A percentile compares a stretch with the other conserved stretches of the same genome.
These are phyloP conservation scores for Talaromyces thailandensis DNA, from an alignment of 495 filamentous ascomycete species.

Conservation along the genomic window DNA sequence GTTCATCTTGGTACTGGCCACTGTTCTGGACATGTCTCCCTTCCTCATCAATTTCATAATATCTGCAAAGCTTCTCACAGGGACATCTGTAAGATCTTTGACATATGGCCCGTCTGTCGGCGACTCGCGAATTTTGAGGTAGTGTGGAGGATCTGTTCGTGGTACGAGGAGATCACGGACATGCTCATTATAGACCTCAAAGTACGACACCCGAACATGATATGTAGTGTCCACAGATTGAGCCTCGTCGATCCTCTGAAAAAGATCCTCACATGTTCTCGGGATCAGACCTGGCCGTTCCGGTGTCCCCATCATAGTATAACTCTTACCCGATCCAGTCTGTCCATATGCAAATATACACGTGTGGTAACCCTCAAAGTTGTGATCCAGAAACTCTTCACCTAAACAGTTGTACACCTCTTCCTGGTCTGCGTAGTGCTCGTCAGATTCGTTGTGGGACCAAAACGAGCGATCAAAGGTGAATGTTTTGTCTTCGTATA, in stretches of 20 bases:
- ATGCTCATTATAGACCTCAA: slow-evolving; percentile 99
- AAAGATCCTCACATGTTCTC: slow-evolving; percentile 93
- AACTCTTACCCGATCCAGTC: slow-evolving; percentile 95
- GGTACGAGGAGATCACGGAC: slow-evolving; percentile 89
- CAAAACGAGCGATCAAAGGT: slow-evolving; percentile 98
- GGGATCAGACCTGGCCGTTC: slow-evolving; percentile 87
- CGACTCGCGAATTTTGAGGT: slow-evolving; percentile 95
- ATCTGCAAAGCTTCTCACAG: slow-evolving; percentile 72
- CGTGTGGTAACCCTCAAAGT: slow-evolving; percentile 98
- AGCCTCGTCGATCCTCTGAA: slow-evolving; percentile 84
- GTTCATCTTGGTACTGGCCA: slow-evolving; percentile 99
- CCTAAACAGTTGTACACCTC: slow-evolving; percentile 92
- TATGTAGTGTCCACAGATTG: slow-evolving; percentile 83
- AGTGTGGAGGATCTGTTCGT: slow-evolving; percentile 65
- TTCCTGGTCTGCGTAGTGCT: slow-evolving; percentile 76
- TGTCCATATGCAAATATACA: slow-evolving; percentile 99
- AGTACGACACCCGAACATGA: slow-evolving; percentile 94
- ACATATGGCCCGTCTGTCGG: slow-evolving; percentile 96
- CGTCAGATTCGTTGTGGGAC: slow-evolving; percentile 70
- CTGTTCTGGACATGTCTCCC: slow-evolving; percentile 80
- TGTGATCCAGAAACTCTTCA: slow-evolving; percentile 97
- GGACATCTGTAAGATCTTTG: slow-evolving; percentile 88
- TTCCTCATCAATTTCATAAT: slow-evolving; percentile 84
- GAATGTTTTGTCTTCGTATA: slow-evolving; percentile 81
- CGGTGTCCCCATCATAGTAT: slow-evolving; percentile 98